Base-by-base conservation (phyloP, 495 filamentous ascomycete genomes). In the Hypoxylon lienhwacheense region DNA sequence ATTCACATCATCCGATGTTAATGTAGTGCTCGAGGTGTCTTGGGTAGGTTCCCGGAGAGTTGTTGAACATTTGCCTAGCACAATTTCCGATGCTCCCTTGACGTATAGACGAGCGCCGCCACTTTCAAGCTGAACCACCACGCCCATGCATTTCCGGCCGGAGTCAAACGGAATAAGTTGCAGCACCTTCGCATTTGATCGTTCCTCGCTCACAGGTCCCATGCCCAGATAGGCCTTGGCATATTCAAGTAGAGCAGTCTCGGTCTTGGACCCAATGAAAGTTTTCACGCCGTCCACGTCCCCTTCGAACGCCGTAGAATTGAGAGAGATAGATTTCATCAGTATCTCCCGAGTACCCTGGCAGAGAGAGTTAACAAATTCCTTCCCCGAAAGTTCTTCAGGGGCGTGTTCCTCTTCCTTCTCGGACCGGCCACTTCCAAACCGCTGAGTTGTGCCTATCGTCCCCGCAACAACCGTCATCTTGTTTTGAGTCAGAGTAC, bases 401-500 rank as follows among this genome's bases (percentile, higher is more conserved):
- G 53, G 58, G 5, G 64, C 68, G 2, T 31, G 35, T 16, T 66
- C 51, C 7, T 68, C 61, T 33, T 50, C 58, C 4, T 67, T 61
- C 7, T 57, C 47, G 5, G 72, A 63, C 47, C 65, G 32, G 50
- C 65, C 39, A 40, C 70, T 67, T 55, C 82, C 81, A 65, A 91
- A 91, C 43, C 82, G 80, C 26, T 82, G 79, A 19, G 71, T 78
- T 1, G 78, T 85, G 16, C 88, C 87, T 20, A 95, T 55, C 5
- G 87, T 89, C 2, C 84, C 90, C 19, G 88, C 83, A 46, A 95
- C 89, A 6, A 90, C 86, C 25, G 82, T 85, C 90, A 96, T 96
- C 73, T 89, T 90, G 63, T 96, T 96, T 67, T 91, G 85, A 0
- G 89, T 93, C n/a, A 97, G 75, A 2, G 92, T 97, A 47, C 92